Evolutionary conservation across 2,329 filamentous ascomycete genomes (phyloP).

Genomic region (Tothia fuscella): DNA sequence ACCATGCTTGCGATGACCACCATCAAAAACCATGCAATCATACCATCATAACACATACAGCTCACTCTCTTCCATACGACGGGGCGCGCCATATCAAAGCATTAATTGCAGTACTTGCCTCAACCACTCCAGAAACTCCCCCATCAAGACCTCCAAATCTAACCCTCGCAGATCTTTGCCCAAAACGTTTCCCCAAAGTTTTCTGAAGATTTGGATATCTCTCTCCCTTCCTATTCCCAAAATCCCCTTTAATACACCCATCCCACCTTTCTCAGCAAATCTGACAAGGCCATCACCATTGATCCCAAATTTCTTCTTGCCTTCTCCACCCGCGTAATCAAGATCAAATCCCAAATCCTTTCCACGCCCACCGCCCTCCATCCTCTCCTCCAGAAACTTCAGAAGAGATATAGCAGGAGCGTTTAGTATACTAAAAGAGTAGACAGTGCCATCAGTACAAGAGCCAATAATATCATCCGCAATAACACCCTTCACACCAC

Average conservation of each 20-base stretch:
- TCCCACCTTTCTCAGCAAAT: constrained; percentile 20
- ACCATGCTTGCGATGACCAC: too few relatives aligned
- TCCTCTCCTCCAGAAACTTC: constrained; percentile 54
- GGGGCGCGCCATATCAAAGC: constrained; percentile 5
- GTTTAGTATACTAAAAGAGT: constrained; percentile 52
- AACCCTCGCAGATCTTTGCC: constrained; percentile 12
- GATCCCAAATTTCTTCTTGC: constrained; percentile 18
- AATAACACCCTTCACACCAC: constrained; percentile 28
- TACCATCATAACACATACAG: too few relatives aligned
- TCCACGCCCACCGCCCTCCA: background rate
- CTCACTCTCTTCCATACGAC: too few relatives aligned
- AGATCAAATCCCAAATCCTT: background rate
- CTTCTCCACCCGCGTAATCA: constrained; percentile 15
- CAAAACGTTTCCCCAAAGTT: background rate
- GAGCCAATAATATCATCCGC: constrained; percentile 37
- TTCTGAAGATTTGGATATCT: background rate
- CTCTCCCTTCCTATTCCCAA: constrained; percentile 10
- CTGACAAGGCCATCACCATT: constrained; percentile 30
- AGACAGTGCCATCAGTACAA: constrained; percentile 40
- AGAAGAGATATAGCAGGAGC: constrained; percentile 55
- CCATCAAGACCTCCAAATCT: constrained; percentile 14
- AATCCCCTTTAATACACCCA: constrained; percentile 5
- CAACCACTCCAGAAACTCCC: constrained; percentile 20
- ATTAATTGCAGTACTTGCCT: constrained; percentile 9
- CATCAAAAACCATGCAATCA: too few relatives aligned